Conservation (phyloP, 177 flowering plant genomes). For the Vitis hybrid region DNA sequence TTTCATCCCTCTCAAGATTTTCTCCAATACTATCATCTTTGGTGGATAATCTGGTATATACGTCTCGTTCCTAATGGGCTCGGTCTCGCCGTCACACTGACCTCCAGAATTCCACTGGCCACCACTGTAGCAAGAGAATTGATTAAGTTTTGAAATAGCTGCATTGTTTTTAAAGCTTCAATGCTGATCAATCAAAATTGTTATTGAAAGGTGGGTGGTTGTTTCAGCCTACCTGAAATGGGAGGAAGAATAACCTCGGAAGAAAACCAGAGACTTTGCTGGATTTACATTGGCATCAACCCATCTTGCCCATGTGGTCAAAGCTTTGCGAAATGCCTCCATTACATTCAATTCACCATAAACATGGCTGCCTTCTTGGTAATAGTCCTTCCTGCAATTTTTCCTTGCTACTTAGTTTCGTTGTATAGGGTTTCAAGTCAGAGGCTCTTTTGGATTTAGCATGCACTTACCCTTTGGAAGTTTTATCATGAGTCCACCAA, state of each 20-base stretch:
- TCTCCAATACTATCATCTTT: constrained; percentile 74
- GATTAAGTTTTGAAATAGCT: neutral
- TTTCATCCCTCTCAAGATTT: constrained; percentile 69
- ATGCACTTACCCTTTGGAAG: constrained; percentile 69
- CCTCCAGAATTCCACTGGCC: constrained; percentile 99
- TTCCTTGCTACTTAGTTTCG: neutral
- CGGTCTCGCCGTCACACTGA: constrained; percentile 74
- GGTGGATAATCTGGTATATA: constrained; percentile 68
- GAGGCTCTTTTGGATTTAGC: neutral
- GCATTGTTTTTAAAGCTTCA: neutral
- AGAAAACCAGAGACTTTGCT: constrained; percentile 61
- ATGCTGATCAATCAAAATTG: neutral
- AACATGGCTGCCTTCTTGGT: constrained; percentile 94
- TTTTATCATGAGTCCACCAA: constrained; percentile 99
- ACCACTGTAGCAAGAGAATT: constrained; percentile 54
- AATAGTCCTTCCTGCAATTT: constrained; percentile 77
- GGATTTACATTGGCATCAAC: constrained; percentile 78
- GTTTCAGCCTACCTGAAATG: constrained; percentile 78
- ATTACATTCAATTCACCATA: constrained; percentile 65
- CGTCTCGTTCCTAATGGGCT: constrained; percentile 75
- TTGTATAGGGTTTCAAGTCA: neutral
- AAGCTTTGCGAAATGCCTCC: constrained; percentile 87
- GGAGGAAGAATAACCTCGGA: constrained; percentile 88
- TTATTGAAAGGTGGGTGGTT: neutral
- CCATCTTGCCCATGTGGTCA: constrained; percentile 95